A percentile compares a stretch with the other conserved stretches of the same genome.
Evolutionary conservation across 805 yeast species (phyloP).

Genomic region (Lachancea lanzarotensis): DNA sequence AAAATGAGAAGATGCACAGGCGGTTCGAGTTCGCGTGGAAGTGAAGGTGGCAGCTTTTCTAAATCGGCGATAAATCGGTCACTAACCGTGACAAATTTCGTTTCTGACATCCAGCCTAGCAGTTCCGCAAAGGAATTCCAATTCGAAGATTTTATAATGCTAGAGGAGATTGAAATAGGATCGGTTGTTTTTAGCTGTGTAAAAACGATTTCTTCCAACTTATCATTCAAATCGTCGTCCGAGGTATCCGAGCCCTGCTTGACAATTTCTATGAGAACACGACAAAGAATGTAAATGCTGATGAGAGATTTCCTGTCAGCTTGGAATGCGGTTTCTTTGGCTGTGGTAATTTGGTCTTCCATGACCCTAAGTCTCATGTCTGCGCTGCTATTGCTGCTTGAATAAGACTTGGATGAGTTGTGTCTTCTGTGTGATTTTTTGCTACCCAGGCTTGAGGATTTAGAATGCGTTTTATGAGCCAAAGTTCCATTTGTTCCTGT

Average conservation of each 20-base stretch:
- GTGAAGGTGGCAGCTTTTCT: conserved; percentile 64
- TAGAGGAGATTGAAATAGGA: conserved; percentile 58
- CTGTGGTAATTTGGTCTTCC: conserved; percentile 34
- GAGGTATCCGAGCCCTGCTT: conserved; percentile 72
- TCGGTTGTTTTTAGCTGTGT: conserved; percentile 84
- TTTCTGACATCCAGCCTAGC: conserved; percentile 84
- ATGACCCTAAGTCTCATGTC: conserved; percentile 51
- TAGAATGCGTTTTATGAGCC: conserved; percentile 24
- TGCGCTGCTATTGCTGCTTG: conserved; percentile 31
- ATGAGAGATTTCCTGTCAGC: conserved; percentile 84
- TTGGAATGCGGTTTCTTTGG: conserved; percentile 65
- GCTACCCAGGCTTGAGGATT: conserved; percentile 30
- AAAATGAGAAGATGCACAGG: conserved; percentile 68
- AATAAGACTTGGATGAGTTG: conserved; percentile 41
- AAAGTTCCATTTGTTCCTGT: conserved; percentile 7
- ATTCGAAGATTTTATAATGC: conserved; percentile 77
- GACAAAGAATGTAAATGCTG: conserved; percentile 79
- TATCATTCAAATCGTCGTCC: conserved; percentile 74
- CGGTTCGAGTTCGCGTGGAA: conserved; percentile 48
- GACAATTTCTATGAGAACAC: conserved; percentile 89
- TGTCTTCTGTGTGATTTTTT: conserved; percentile 42
- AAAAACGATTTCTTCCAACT: conserved; percentile 88
- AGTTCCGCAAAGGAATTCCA: conserved; percentile 90
- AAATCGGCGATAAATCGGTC: conserved; percentile 90
- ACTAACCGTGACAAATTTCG: conserved; percentile 78